Conservation (phyloP, 2,329 filamentous ascomycete species). For the Cadophora malorum region DNA sequence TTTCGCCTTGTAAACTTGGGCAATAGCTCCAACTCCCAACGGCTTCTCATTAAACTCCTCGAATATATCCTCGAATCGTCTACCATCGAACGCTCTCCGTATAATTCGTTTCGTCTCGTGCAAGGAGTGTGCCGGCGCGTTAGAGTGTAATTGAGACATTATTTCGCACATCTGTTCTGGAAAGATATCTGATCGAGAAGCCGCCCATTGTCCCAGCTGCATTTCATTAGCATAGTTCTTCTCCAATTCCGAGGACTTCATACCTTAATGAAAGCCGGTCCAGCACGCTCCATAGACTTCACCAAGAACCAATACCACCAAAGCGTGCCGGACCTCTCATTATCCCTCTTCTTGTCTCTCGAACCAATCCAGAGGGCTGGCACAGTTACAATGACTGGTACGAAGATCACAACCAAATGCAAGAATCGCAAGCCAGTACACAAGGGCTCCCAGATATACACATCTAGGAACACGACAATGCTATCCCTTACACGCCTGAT, state of each 20-base stretch:
- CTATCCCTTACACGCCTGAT: slow-evolving; percentile 63
- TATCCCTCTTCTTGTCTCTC: slow-evolving; percentile 66
- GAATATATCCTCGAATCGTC: slow-evolving; percentile 88
- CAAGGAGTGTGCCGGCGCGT: slow-evolving; percentile 91
- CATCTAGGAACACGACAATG: slow-evolving; percentile 71
- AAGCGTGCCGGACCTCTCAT: slow-evolving; percentile 80
- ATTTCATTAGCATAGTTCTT: slow-evolving; percentile 32
- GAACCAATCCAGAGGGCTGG: slow-evolving; percentile 82
- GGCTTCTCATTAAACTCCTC: slow-evolving; percentile 92
- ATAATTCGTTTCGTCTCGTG: slow-evolving; percentile 80
- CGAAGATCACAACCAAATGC: slow-evolving; percentile 85
- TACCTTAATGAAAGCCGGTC: slow-evolving; percentile 97
- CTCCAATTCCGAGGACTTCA: slow-evolving; percentile 22
- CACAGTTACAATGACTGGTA: slow-evolving; percentile 83
- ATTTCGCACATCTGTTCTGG: slow-evolving; percentile 88
- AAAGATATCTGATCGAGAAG: slow-evolving; percentile 95
- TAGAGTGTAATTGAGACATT: slow-evolving; percentile 94
- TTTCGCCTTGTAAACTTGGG: slow-evolving; percentile 96
- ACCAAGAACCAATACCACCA: slow-evolving; percentile 97
- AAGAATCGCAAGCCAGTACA: slow-evolving; percentile 88
- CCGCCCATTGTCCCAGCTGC: slow-evolving; percentile 96
- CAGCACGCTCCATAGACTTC: slow-evolving; percentile 86
- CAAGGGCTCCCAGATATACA: slow-evolving; percentile 82
- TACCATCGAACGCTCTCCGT: slow-evolving; percentile 79
- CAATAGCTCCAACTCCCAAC: slow-evolving; percentile 92